Evolutionary conservation across 306 rosid genomes (phyloP).

Genomic region (Comarum palustre): DNA sequence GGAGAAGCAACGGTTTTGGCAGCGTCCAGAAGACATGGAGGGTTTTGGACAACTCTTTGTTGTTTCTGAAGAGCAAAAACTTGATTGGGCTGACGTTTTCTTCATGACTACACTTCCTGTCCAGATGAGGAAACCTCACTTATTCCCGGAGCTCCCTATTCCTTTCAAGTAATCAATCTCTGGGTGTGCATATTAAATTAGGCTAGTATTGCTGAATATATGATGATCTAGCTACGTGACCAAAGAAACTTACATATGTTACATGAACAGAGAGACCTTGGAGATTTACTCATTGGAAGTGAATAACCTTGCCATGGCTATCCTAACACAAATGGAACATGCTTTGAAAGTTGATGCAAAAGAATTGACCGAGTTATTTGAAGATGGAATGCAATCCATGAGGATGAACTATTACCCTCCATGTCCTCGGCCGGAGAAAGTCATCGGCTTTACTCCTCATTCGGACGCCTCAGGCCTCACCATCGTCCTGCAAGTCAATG

Average conservation of each 20-base stretch:
- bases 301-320: constrained; percentile 12
- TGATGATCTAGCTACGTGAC: too few species aligned
- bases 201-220: too few species aligned
- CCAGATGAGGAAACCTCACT: constrained; percentile 38
- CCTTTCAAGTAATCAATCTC: constrained; percentile 37
- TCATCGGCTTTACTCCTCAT: constrained; percentile 41
- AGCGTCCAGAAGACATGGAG: constrained; percentile 37
- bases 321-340: constrained; percentile 26
- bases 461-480: constrained; percentile 37
- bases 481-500: constrained; percentile 36
- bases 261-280: constrained; percentile 33
- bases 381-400: constrained; percentile 31
- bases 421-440: constrained; percentile 44
- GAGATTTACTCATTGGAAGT: constrained; percentile 33
- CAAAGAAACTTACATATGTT: too few species aligned
- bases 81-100: constrained; percentile 58
- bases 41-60: constrained; percentile 70
- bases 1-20: constrained; percentile 54
- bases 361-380: constrained; percentile 29
- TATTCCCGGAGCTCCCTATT: constrained; percentile 49
- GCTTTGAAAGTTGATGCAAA: constrained; percentile 30
- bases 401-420: constrained; percentile 52
- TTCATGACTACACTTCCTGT: constrained; percentile 37
- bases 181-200: too few species aligned
- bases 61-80: constrained; percentile 34